Evolutionary conservation across 108 stramenopile species (phyloP), one percentile per base, ranked within the genome.

Genomic region (Seminavis robusta): DNA sequence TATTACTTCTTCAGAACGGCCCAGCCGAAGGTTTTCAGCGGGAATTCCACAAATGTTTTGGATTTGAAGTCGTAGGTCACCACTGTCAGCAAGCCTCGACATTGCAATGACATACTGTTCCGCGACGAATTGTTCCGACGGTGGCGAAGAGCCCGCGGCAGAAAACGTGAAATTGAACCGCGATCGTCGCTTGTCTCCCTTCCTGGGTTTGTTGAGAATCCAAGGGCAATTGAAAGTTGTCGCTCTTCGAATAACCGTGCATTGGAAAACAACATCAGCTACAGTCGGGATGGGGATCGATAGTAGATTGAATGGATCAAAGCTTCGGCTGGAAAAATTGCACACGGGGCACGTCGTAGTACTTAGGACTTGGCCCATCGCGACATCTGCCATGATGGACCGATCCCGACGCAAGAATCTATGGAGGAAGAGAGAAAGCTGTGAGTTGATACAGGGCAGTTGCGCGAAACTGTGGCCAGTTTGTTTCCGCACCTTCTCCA

Each of bases 251-350:
- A 86, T 63, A 29, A 93, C 81, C 19, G 61, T 66, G 46, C 83
- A 84, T 30, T 77, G 78, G 63, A 88, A 93, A 42, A 87, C 76
- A 0, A 93, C 88, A 55, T 93, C 88, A 4, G 88, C 78, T n/a
- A 89, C 83, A 10, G 86, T 83, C 20, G 95, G 91, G 39, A 97
- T 76, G 16, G 97, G 97, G 15, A 98, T 52, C 11, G 91, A 90
- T 26, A 98, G 66, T 42, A 88, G 73, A 61, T 87, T 95, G 63
- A 96, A 98, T 13, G 95, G 91, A 53, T 98, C 97, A 53, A 98
- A 98, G 39, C 86, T 97, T 31, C 77, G 76, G 67, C 86, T 83
- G n/a, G 74, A 59, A 33, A 71, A 77, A 33, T 79, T 70, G 74
- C 92, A 94, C 24, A 50, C 70, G 13, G 86, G 74, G 65, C 97